Evolutionary conservation across 2,329 filamentous ascomycete genomes (phyloP), one percentile per base, ranked within the genome.

Genomic region (Penicillium sp.): DNA sequence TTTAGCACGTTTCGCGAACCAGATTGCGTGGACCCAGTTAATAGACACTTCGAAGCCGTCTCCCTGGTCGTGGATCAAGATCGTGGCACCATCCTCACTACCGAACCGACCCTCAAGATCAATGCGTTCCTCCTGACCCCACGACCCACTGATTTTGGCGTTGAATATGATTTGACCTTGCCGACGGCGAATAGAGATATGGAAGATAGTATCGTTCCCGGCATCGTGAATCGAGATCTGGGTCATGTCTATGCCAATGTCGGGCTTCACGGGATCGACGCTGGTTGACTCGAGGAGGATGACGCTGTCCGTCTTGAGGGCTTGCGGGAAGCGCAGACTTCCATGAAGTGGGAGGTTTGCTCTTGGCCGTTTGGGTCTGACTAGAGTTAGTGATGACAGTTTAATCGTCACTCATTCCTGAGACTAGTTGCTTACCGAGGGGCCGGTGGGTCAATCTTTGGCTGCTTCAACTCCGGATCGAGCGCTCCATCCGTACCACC

Each of bases 401-500:
- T 14, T 5, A 14, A 34, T 27, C 22, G 5, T 25, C 22, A 25
- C 22, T 25, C 22, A 7, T 25, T 25, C 22, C 5, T 25, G 22
- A 25, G 2, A n/a, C 2, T 13, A n/a, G 10, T 10, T 16, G 42
- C 47, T 3, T 36, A 53, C 42, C 29, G 19, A n/a, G 47, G 34
- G 28, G 30, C 3, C 2, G 48, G 51, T 6, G 48, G 37, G 12
- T 37, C 41, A 36, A 28, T 28, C 14, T 39, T 40, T 12, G 48
- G 39, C 31, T 53, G 48, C 29, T 53, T 53, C 18, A 50, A 18
- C 14, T 41, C 48, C 13, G 42, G 48, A 36, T 53, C 34, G 2
- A 51, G 30, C 8, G 48, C 48, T 34, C 51, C 51, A 43, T 47
- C 51, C 19, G 47, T 34, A 43, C 51, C 47, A 11, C 51, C 51